Evolutionary conservation across 805 yeast genomes (phyloP).

Genomic region (Candida insectorum): DNA sequence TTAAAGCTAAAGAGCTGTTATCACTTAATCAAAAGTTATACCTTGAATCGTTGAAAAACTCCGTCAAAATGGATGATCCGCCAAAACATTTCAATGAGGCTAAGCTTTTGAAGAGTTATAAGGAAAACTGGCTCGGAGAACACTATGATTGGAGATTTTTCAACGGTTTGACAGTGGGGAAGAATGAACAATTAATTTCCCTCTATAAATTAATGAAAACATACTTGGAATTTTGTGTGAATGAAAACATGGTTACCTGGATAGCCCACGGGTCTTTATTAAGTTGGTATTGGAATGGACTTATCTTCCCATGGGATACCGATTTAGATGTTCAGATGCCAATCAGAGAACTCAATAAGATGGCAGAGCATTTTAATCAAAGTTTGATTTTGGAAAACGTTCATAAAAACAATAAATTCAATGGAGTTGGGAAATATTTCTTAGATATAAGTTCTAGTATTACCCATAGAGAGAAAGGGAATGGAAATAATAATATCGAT

Average conservation of each 20-base stretch:
- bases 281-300: constrained; percentile 64
- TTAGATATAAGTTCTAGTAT: constrained; percentile 45
- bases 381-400: constrained; percentile 46
- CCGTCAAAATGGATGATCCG: constrained; percentile 14
- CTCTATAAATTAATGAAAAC: constrained; percentile 51
- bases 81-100: constrained; percentile 34
- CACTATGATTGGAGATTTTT: constrained; percentile 42
- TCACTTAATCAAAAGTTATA: constrained; percentile 18
- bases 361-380: constrained; percentile 49
- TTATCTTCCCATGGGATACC: constrained; percentile 63
- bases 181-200: constrained; percentile 32
- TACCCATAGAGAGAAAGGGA: constrained; percentile 54
- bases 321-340: constrained; percentile 68
- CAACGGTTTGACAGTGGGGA: constrained; percentile 20
- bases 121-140: constrained; percentile 21
- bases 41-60: constrained; percentile 15
- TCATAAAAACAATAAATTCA: constrained; percentile 15
- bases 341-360: constrained; percentile 38
- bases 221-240: constrained; percentile 47
- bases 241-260: constrained; percentile 52
- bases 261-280: constrained; percentile 64
- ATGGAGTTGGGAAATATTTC: constrained; percentile 58
- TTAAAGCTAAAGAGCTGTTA: constrained; percentile 10
- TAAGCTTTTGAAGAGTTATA: constrained; percentile 15
- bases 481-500: constrained; percentile 63